phyloP scores from a whole-genome alignment of 164 flowering plant genomes.

The Liriodendron chinense region DNA sequence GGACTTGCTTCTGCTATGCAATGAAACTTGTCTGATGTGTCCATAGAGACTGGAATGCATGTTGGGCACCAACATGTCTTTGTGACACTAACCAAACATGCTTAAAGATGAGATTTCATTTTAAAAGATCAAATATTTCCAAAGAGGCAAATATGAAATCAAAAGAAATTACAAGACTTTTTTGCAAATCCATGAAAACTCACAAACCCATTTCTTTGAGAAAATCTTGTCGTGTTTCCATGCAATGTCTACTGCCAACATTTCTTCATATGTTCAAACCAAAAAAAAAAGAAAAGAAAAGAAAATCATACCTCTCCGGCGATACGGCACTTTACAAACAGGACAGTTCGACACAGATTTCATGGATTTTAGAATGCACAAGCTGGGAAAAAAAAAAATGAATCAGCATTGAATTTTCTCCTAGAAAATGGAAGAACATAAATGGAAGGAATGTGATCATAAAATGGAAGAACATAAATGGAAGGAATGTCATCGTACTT shows the following conservation, averaged over 20 bases:
- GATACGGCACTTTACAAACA: slow-evolving; percentile 86
- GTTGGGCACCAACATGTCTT: no score
- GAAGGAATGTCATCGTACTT: slow-evolving; percentile 41
- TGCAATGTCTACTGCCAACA: background rate
- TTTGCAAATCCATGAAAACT: background rate
- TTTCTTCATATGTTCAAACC: background rate
- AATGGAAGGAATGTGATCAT: slow-evolving; percentile 19
- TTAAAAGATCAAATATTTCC: background rate
- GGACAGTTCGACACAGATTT: slow-evolving; percentile 70
- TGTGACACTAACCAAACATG: no score
- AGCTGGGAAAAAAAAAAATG: slow-evolving; percentile 33
- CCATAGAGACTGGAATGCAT: no score
- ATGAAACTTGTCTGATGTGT: no score
- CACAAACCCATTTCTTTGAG: background rate
- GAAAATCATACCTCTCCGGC: slow-evolving; percentile 63
- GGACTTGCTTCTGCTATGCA: no score
- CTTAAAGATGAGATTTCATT: no score
- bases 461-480: slow-evolving; percentile 7
- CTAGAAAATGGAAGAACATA: background rate
- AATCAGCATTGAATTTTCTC: background rate
- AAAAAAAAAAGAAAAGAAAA: background rate
- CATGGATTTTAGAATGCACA: slow-evolving; percentile 75
- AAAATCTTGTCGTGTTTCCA: background rate
- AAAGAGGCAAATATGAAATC: background rate
- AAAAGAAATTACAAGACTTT: background rate